These are phyloP conservation scores for Sporothrix euskadiensis DNA, from an alignment of 2,329 filamentous ascomycete species.

Conservation along the genomic window DNA sequence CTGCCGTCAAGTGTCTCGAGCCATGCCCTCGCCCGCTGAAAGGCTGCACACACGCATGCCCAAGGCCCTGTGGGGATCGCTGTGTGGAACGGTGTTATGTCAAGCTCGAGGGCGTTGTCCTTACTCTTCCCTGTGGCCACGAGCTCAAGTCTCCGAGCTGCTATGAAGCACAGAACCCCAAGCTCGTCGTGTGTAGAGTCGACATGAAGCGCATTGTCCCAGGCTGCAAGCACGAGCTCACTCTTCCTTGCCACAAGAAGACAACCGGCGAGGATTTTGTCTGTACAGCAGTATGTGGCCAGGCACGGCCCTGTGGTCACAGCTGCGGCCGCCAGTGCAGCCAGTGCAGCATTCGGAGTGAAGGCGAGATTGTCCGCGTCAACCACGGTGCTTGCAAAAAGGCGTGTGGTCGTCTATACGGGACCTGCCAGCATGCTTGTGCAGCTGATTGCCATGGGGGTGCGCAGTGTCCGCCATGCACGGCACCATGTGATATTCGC, in stretches of 20 bases:
- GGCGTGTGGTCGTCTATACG: slow-evolving; percentile 52
- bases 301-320: slow-evolving; percentile 58
- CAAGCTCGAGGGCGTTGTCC: slow-evolving; percentile 36
- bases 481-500: slow-evolving; percentile 57
- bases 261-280: slow-evolving; percentile 44
- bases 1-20: slow-evolving; percentile 48
- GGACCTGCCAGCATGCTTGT: slow-evolving; percentile 60
- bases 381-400: slow-evolving; percentile 53
- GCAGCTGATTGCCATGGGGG: slow-evolving; percentile 52
- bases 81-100: slow-evolving; percentile 45
- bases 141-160: slow-evolving; percentile 39
- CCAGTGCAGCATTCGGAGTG: slow-evolving; percentile 47
- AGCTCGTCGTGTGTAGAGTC: slow-evolving; percentile 50
- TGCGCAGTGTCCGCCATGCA: slow-evolving; percentile 50
- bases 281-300: slow-evolving; percentile 53
- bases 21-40: slow-evolving; percentile 46
- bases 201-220: slow-evolving; percentile 51
- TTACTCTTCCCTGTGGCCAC: slow-evolving; percentile 51
- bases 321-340: slow-evolving; percentile 52
- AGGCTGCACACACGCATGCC: slow-evolving; percentile 50
- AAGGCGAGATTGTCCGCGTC: slow-evolving; percentile 34
- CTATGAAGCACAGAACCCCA: slow-evolving; percentile 47
- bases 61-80: slow-evolving; percentile 45
- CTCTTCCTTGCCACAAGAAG: slow-evolving; percentile 52
- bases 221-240: slow-evolving; percentile 56